Evolutionary conservation across 306 rosid genomes (phyloP), one percentile per base, ranked within the genome.

Genomic region (Dryas octopetala): DNA sequence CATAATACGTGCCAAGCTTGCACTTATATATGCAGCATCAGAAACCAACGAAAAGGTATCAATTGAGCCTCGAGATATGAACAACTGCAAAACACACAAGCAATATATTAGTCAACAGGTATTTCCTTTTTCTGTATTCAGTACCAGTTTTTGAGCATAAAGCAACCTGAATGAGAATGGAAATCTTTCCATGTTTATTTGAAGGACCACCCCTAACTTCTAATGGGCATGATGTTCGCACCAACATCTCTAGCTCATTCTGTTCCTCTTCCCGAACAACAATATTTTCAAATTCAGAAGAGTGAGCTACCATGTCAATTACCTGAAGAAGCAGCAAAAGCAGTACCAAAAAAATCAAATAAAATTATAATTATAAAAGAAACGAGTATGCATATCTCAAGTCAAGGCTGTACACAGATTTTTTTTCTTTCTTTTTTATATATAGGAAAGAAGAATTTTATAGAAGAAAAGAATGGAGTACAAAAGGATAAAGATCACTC

Each of bases 181-280:
- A 90, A 79, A 94, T 94, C 81, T 94, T 94, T 84, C 98, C 98
- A 82, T 91, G 89, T 82, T 94, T 94, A 75, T 87, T 90, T 67
- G 97, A 91, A 72, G 97, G 97, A 80, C 98, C 98, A 58, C 96
- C 98, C 86, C 82, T 94, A 61, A 91, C 83, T 81, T 94, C 97
- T 81, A 94, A 70, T 47, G 97, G 97, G 58, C 98, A 94, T 40
- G 94, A 86, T 62, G 82, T 28, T 13, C 97, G 89, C 49, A 79
- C 91, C 85, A 92, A 82, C 79, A 7, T 89, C 90, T 94, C 98
- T 75, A 94, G 88, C 85, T 94, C 98, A 86, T 89, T 86, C 55
- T 91, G 98, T 70, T 94, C 98, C 90, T 94, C 98, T 70, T 94
- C 98, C 64, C 98, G 95, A 76, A 94, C 86, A 82, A 90, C 96